Base-by-base conservation (phyloP, 164 flowering plant genomes). In the Annona cherimola region DNA sequence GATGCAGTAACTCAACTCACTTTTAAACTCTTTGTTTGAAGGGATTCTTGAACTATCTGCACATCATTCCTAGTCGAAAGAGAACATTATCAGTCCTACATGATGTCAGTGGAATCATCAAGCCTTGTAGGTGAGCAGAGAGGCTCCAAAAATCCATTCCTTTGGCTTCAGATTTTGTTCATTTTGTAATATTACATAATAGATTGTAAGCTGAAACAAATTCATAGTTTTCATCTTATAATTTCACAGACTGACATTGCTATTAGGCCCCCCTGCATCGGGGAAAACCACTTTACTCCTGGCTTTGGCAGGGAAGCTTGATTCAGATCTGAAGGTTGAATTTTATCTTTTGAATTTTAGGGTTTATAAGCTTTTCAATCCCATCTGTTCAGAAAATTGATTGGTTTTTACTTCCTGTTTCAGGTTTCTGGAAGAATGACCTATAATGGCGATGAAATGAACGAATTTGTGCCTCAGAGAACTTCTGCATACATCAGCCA, bases 401-500 rank as follows among this genome's bases (percentile, higher is more conserved):
- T 66, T 12, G 42, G 16, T 12, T 19, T 69, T 19, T 61, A 59
- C 11, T 45, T 12, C 55, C 35, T 20, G 41, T 5, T 55, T 39
- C 80, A 94, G 98, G 78, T 79, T 75, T 87, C 97, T 73, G 98
- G 98, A 77, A 81, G 45, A 75, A 80, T 93, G 72, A 85, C 97
- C 45, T 93, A 93, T 67, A 93, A 93, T 71, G 98, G 96, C 67
- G 92, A 89, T 72, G 81, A 76, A 59, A 79, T 93, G 39, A 74
- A 87, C 2, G 94, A 93, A 84, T 90, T 93, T 77, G 88, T 93
- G 64, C 89, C 98, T 70, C 93, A 89, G 77, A 83, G 90, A 76
- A 91, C 98, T 63, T 78, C 98, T 70, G 90, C 92, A 63, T 93
- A 93, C 84, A 93, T 93, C 66, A 91, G 97, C 82, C 99, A 95